Base-by-base conservation (phyloP, 192 early-diverging fungal genomes). In the Gonapodya sp. region DNA sequence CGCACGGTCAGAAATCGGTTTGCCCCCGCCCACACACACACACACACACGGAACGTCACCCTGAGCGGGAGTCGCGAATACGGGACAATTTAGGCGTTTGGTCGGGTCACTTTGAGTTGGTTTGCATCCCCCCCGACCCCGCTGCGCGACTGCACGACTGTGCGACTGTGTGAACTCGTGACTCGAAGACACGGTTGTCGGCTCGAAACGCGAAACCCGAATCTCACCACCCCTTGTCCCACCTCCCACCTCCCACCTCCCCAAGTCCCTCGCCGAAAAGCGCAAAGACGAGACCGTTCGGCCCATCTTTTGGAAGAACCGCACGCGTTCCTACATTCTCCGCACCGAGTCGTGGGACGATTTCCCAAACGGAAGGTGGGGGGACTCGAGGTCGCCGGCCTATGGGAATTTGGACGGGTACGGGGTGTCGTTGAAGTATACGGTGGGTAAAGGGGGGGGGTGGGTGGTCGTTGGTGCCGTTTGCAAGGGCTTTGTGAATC, bases 261-360 rank as follows among this genome's bases (percentile, higher is more conserved):
- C 0, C 80, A n/a, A 87, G 85, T 94, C 95, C 82, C 89, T 97
- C 79, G 91, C 91, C 31, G 88, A 92, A 83, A 96, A 96, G 86
- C 84, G 95, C 73, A 91, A 94, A 35, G 93, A 94, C 83, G 97
- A 99, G 87, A 96, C 92, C 80, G 97, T 99, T 73, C 94, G 97
- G 33, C 97, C 97, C 31, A 99, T 99, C 83, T 98, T 98, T 81
- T 99, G 97, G 97, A 92, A 93, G 85, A 98, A 99, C 90, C 92
- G 96, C 46, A 91, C 94, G 36, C 91, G 93, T 82, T 94, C 92
- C 85, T 98, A 99, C 90, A 93, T 98, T 82, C 82, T 89, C 18
- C 89, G 93, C 34, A 98, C 97, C 0, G 95, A 95, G 84, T 85
- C 90, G 73, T 98, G 97, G 97, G 96, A 98, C 84, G 96, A 97